These are phyloP conservation scores for Tricharina praecox DNA, from an alignment of 495 filamentous ascomycete genomes.

Conservation along the genomic window DNA sequence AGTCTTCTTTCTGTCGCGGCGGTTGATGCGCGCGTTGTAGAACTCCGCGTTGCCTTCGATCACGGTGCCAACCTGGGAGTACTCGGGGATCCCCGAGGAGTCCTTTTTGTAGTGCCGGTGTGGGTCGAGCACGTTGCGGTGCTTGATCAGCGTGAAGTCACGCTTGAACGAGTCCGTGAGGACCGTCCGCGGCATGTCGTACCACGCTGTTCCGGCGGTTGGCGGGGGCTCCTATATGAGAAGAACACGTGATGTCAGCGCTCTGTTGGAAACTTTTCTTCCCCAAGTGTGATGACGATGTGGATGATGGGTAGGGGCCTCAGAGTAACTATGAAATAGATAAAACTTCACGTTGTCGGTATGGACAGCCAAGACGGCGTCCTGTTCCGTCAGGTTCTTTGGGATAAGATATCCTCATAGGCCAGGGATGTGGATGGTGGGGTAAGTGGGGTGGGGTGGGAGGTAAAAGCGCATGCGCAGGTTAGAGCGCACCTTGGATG, in stretches of 20 bases:
- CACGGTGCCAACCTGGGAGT: slow-evolving; percentile 74
- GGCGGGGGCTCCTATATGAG: slow-evolving; percentile 38
- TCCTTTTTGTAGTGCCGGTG: slow-evolving; percentile 88
- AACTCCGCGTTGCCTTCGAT: slow-evolving; percentile 82
- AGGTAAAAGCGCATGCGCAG: background rate
- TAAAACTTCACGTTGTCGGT: slow-evolving; percentile 27
- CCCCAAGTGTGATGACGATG: background rate
- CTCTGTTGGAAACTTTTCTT: no score
- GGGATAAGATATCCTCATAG: slow-evolving; percentile 50
- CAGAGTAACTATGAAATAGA: slow-evolving; percentile 99
- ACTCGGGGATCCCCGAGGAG: slow-evolving; percentile 49
- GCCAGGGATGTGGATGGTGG: slow-evolving; percentile 24
- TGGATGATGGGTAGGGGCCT: no score
- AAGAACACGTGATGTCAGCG: no score
- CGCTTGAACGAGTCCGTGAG: slow-evolving; percentile 62
- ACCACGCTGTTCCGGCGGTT: slow-evolving; percentile 56
- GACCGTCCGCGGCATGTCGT: slow-evolving; percentile 64
- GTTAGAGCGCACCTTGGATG: background rate
- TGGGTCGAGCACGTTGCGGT: slow-evolving; percentile 76
- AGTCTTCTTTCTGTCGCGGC: slow-evolving; percentile 74
- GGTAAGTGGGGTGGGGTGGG: background rate
- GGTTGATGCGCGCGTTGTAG: slow-evolving; percentile 56
- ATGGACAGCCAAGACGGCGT: slow-evolving; percentile 39
- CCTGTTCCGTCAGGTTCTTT: slow-evolving; percentile 27
- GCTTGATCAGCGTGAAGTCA: slow-evolving; percentile 70